phyloP scores from a whole-genome alignment of 495 filamentous ascomycete species.

The Daldinia bambusicola region DNA sequence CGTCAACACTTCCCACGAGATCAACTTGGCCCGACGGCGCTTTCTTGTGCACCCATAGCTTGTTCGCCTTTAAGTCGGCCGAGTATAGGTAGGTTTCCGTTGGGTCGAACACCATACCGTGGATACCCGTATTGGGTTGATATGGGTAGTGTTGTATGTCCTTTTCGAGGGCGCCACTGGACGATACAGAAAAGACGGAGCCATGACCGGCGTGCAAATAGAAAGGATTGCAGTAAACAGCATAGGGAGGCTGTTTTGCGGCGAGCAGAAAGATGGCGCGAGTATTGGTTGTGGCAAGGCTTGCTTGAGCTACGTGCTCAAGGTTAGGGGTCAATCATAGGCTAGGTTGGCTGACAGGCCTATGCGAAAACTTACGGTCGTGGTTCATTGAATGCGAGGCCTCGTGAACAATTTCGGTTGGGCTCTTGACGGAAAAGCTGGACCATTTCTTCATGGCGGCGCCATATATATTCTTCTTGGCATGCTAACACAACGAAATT shows the following conservation, averaged over 20 bases:
- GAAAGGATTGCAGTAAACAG: conserved; percentile 87
- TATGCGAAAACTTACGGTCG: conserved; percentile 54
- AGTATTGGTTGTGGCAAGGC: conserved; percentile 76
- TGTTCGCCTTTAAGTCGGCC: conserved; percentile 84
- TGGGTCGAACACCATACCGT: conserved; percentile 89
- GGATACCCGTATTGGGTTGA: conserved; percentile 76
- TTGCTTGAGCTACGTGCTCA: conserved; percentile 66
- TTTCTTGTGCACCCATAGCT: conserved; percentile 87
- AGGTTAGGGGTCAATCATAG: conserved; percentile 28
- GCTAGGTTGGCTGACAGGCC: conserved; percentile 20
- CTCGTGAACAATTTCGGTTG: conserved; percentile 80
- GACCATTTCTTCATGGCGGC: conserved; percentile 91
- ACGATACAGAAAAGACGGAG: conserved; percentile 77
- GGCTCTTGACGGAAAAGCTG: conserved; percentile 77
- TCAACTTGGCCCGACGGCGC: conserved; percentile 69
- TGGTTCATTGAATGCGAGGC: conserved; percentile 74
- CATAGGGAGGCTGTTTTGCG: conserved; percentile 77
- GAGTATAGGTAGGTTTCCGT: conserved; percentile 87
- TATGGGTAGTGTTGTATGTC: conserved; percentile 86
- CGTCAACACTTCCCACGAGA: conserved; percentile 73
- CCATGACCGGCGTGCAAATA: conserved; percentile 84
- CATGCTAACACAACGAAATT: conserved; percentile 61
- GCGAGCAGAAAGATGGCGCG: conserved; percentile 87
- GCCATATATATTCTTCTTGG: conserved; percentile 84
- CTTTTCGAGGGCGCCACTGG: conserved; percentile 67